Conservation (phyloP, 352 stramenopile species). For the Phytophthora boehmeriae region DNA sequence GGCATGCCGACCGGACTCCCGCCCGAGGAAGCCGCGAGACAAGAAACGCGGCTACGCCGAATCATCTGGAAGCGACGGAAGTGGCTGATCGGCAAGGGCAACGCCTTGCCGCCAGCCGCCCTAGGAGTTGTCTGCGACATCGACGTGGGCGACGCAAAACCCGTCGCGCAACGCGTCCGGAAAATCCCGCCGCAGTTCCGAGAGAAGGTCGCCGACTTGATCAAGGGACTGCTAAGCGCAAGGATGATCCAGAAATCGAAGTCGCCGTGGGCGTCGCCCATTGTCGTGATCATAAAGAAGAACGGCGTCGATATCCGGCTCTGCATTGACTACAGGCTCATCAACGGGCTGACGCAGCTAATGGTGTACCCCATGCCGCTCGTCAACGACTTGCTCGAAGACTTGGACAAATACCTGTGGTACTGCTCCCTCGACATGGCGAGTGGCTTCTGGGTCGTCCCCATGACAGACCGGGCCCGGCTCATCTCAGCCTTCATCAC, state of each 20-base stretch:
- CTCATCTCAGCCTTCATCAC: background rate
- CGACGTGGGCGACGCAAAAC: conserved; percentile 2
- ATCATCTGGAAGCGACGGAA: conserved; percentile 24
- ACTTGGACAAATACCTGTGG: conserved; percentile 4
- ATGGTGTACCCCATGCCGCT: conserved; percentile 29
- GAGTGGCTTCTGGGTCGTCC: background rate
- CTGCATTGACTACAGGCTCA: conserved; percentile 26
- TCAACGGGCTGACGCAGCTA: conserved; percentile 6
- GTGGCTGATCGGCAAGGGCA: conserved; percentile 32
- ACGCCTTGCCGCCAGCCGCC: conserved; percentile 17
- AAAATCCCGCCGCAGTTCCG: conserved; percentile 3
- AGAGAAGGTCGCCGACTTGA: conserved; percentile 9
- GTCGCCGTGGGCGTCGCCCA: conserved; percentile 6
- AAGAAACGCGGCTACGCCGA: conserved; percentile 11
- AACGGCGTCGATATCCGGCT: conserved; percentile 39
- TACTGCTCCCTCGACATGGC: background rate
- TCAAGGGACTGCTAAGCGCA: conserved; percentile 6
- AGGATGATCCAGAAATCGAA: background rate
- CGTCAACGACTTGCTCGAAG: conserved; percentile 10
- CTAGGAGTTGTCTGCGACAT: conserved; percentile 9
- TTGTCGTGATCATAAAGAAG: conserved; percentile 15
- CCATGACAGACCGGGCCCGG: background rate
- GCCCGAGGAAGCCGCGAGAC: background rate
- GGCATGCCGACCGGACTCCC: conserved; percentile 6
- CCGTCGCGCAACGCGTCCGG: background rate